These are phyloP conservation scores for Sugiyamaella qingdaonensis DNA, from an alignment of 805 yeast genomes.

Conservation along the genomic window DNA sequence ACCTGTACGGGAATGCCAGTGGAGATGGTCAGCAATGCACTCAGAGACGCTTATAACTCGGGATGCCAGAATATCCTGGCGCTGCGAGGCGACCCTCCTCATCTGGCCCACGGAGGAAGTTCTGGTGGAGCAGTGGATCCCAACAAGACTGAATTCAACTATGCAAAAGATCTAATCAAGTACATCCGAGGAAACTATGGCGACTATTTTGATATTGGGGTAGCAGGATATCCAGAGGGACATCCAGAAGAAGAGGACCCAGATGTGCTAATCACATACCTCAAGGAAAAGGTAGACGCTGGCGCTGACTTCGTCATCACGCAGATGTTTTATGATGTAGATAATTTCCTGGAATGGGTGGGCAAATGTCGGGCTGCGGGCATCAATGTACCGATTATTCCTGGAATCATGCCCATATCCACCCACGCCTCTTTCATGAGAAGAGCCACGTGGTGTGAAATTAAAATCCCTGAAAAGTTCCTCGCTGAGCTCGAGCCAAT, in stretches of 20 bases:
- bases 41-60: conserved; percentile 75
- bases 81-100: conserved; percentile 91
- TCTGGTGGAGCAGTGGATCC: conserved; percentile 23
- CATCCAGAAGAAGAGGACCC: conserved; percentile 79
- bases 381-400: conserved; percentile 80
- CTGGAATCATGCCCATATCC: conserved; percentile 99
- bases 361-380: conserved; percentile 63
- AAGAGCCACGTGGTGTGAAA: conserved; percentile 92
- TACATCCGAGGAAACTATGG: conserved; percentile 78
- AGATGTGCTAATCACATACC: conserved; percentile 49
- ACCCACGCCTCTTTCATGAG: conserved; percentile 89
- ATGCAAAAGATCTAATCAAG: conserved; percentile 80
- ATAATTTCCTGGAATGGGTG: conserved; percentile 82
- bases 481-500: conserved; percentile 67
- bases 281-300: conserved; percentile 86
- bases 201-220: conserved; percentile 88
- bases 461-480: conserved; percentile 72
- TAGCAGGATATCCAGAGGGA: conserved; percentile 97
- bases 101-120: conserved; percentile 36
- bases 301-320: conserved; percentile 95
- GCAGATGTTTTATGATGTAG: conserved; percentile 95
- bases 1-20: conserved; percentile 95
- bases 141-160: conserved; percentile 55
- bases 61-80: conserved; percentile 97
- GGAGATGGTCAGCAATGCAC: conserved; percentile 75